Evolutionary conservation across 768 basidiomycete genomes (phyloP).

Genomic region (Scleroderma citrinum): DNA sequence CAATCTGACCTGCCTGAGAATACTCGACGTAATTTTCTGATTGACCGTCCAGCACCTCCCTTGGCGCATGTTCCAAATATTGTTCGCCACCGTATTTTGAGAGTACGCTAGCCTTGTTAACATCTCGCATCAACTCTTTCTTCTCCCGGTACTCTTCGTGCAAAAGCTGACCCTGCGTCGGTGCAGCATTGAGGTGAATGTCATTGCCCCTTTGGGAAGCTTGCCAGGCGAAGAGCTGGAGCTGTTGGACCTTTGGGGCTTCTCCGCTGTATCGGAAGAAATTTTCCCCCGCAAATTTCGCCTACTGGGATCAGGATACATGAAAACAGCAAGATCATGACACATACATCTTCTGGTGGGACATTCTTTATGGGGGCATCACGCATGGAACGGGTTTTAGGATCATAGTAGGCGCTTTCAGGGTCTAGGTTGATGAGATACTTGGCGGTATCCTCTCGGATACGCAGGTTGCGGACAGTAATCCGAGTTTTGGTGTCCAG

Average conservation of each 20-base stretch:
- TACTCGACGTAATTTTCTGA: conserved; percentile 98
- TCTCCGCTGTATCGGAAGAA: conserved; percentile 90
- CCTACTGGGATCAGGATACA: conserved; percentile 35
- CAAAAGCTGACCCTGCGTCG: conserved; percentile 89
- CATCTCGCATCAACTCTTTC: conserved; percentile 88
- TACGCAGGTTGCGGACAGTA: conserved; percentile 95
- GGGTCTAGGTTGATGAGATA: conserved; percentile 96
- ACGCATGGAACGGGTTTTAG: conserved; percentile 99
- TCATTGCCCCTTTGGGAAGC: conserved; percentile 90
- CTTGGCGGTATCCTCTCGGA: conserved; percentile 98
- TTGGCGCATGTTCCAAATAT: conserved; percentile 85
- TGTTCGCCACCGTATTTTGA: conserved; percentile 92
- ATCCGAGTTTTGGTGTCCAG: conserved; percentile 97
- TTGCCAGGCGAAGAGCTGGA: conserved; percentile 98
- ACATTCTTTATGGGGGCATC: conserved; percentile 82
- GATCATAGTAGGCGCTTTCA: conserved; percentile 96
- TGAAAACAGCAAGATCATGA: background rate
- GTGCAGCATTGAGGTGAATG: conserved; percentile 92
- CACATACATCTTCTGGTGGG: conserved; percentile 79
- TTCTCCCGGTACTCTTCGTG: conserved; percentile 89
- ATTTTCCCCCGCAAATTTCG: conserved; percentile 93
- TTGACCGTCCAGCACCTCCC: conserved; percentile 90
- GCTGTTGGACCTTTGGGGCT: conserved; percentile 83
- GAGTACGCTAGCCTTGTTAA: conserved; percentile 83
- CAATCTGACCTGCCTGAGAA: conserved; percentile 81